Evolutionary conservation across 768 basidiomycete genomes (phyloP).

Genomic region (Trametopsis cervina): DNA sequence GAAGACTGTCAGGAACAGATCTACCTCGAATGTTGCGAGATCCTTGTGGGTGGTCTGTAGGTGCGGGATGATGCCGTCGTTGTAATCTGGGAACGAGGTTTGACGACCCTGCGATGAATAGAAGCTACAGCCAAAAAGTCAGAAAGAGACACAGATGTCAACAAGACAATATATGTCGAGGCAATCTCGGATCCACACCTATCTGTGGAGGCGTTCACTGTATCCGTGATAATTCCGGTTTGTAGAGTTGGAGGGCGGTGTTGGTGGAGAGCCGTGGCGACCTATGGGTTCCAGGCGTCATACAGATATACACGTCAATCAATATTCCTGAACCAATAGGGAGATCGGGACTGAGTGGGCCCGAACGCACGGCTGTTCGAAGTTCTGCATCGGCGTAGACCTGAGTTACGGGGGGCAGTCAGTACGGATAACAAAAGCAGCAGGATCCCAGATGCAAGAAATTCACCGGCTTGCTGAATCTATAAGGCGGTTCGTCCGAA

Average conservation of each 20-base stretch:
- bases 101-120: conserved; percentile 83
- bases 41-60: conserved; percentile 44
- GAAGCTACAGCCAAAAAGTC: conserved; percentile 40
- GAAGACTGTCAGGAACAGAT: not conserved
- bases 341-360: not conserved
- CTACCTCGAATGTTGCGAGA: conserved; percentile 65
- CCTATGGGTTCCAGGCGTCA: conserved; percentile 2
- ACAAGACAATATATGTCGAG: conserved; percentile 7
- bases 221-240: conserved; percentile 31
- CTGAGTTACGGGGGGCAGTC: conserved; percentile 28
- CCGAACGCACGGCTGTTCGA: conserved; percentile 37
- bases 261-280: conserved; percentile 29
- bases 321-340: not conserved
- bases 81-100: conserved; percentile 75
- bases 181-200: conserved; percentile 33
- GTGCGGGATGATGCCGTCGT: conserved; percentile 52
- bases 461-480: conserved; percentile 58
- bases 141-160: not conserved
- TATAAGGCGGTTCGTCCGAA: conserved; percentile 45
- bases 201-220: conserved; percentile 76
- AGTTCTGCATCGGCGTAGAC: conserved; percentile 53
- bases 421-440: conserved; percentile 5
- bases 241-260: conserved; percentile 36
- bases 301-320: not conserved
- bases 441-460: conserved; percentile 2